A percentile compares a stretch with the other conserved stretches of the same genome.
These are phyloP conservation scores for Pseudogymnoascus sp. DNA, from an alignment of 2,329 filamentous ascomycete genomes.

Conservation along the genomic window DNA sequence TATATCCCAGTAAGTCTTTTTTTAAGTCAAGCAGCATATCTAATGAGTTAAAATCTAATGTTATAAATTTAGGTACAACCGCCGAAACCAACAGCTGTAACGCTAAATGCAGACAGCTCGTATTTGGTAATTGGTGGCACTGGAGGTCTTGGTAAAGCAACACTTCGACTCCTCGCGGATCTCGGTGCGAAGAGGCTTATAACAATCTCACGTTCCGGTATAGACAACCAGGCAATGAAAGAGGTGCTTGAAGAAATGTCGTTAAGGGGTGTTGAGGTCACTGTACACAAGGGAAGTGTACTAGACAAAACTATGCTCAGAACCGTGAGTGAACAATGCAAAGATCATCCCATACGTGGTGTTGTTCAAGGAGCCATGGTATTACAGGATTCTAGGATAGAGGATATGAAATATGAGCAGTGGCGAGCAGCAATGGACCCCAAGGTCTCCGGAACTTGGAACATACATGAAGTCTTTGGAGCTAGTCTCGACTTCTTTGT, in stretches of 20 bases:
- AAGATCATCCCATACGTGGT: not conserved
- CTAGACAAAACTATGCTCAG: not conserved
- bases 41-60: no score
- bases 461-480: slow-evolving; percentile 10
- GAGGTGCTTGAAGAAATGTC: not conserved
- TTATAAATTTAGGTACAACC: not conserved
- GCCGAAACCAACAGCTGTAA: not conserved
- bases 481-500: slow-evolving; percentile 10
- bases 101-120: not conserved
- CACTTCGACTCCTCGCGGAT: not conserved
- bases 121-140: not conserved
- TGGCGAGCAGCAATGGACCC: slow-evolving; percentile 11
- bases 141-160: not conserved
- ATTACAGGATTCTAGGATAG: not conserved
- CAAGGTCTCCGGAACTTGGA: slow-evolving; percentile 15
- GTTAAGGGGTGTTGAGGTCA: not conserved
- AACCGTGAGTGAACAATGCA: not conserved
- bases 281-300: not conserved
- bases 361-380: not conserved
- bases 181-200: not conserved
- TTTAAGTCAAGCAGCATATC: not conserved
- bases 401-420: slow-evolving; percentile 5
- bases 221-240: not conserved
- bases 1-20: not conserved
- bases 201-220: not conserved